Evolutionary conservation across 1,139 yeast genomes (phyloP).

Genomic region (Nakaseomyces delphensis): DNA sequence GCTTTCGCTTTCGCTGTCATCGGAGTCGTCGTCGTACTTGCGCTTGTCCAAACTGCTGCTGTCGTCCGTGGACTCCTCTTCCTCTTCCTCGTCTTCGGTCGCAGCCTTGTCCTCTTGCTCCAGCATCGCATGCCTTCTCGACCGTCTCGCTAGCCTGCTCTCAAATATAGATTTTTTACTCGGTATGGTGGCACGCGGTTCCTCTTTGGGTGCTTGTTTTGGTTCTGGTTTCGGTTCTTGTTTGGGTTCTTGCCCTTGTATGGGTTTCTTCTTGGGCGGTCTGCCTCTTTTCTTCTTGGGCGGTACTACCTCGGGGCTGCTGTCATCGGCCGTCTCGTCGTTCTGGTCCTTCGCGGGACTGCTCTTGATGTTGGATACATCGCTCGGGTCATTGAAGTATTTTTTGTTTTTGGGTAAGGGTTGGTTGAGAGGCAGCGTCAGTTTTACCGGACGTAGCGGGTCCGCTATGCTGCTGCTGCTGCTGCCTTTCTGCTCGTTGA

Average conservation of each 20-base stretch:
- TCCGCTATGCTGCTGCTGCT: neutral
- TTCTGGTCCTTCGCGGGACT: neutral
- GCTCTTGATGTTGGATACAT: slow-evolving; percentile 10
- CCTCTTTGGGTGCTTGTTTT: too few relatives aligned
- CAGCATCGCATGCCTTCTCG: neutral
- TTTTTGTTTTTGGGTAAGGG: slow-evolving; percentile 27
- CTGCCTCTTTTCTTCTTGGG: slow-evolving; percentile 28
- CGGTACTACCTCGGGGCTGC: slow-evolving; percentile 4
- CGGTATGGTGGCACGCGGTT: slow-evolving; percentile 9
- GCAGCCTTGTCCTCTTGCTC: slow-evolving; percentile 6
- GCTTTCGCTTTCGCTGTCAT: too few relatives aligned
- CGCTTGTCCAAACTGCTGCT: neutral
- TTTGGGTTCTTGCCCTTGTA: too few relatives aligned
- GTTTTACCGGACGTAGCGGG: neutral
- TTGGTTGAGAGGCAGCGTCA: neutral
- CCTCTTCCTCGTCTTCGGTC: slow-evolving; percentile 6
- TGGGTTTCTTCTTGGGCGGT: slow-evolving; percentile 30
- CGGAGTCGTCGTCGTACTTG: neutral
- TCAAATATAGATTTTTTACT: slow-evolving; percentile 2
- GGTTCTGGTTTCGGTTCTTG: too few relatives aligned
- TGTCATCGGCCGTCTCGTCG: neutral
- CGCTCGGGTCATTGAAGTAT: slow-evolving; percentile 31
- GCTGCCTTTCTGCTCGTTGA: neutral
- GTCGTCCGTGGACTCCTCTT: slow-evolving; percentile 1
- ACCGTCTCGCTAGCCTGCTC: slow-evolving; percentile 1